These are phyloP conservation scores for Cylindrodendrum hubeiense DNA, from an alignment of 2,329 filamentous ascomycete genomes.

Conservation along the genomic window DNA sequence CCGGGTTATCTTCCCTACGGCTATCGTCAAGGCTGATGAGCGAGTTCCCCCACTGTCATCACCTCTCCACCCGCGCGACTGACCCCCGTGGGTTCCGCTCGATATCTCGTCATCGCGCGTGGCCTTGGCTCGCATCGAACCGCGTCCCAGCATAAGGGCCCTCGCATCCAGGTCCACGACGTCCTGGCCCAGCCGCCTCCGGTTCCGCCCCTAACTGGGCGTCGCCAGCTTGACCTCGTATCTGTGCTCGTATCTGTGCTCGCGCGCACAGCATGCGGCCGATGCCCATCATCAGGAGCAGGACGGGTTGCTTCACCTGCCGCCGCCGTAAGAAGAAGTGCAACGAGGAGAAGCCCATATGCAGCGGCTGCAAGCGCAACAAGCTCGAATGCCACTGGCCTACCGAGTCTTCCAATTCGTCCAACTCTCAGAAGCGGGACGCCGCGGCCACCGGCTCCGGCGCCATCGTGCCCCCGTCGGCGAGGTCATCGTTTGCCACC, in stretches of 20 bases:
- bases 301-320: slow-evolving; percentile 62
- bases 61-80: slow-evolving; percentile 38
- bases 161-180: neutral
- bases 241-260: neutral
- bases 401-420: slow-evolving; percentile 30
- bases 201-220: neutral
- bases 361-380: slow-evolving; percentile 65
- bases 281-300: slow-evolving; percentile 51
- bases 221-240: neutral
- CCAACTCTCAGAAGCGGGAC: slow-evolving; percentile 26
- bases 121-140: slow-evolving; percentile 10
- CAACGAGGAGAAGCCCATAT: slow-evolving; percentile 65
- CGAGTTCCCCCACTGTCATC: slow-evolving; percentile 36
- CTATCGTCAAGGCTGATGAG: slow-evolving; percentile 23
- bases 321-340: slow-evolving; percentile 67
- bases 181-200: neutral
- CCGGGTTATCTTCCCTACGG: slow-evolving; percentile 13
- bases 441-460: slow-evolving; percentile 16
- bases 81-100: slow-evolving; percentile 33
- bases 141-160: slow-evolving; percentile 17
- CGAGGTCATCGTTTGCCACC: slow-evolving; percentile 31
- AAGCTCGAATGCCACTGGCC: slow-evolving; percentile 66
- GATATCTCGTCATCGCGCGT: slow-evolving; percentile 29
- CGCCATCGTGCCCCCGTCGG: slow-evolving; percentile 1
- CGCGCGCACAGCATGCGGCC: slow-evolving; percentile 39